phyloP scores from a whole-genome alignment of 2,329 filamentous ascomycete species.

The Purpureocillium takamizusanense region DNA sequence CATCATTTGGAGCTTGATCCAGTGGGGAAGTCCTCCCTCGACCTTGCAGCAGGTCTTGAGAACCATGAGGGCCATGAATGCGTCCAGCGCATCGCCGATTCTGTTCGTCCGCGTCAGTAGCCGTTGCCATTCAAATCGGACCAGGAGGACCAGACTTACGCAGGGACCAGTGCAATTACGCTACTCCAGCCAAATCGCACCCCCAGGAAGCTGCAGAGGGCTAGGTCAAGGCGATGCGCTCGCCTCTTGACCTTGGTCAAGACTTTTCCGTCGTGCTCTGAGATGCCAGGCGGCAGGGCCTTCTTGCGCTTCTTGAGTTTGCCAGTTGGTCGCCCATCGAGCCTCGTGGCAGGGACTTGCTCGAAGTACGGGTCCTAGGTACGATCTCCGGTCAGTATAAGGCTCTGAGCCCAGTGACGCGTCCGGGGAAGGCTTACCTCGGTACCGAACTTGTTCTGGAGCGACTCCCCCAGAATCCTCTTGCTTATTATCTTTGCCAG shows the following conservation, averaged over 20 bases:
- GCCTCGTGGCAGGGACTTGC: slow-evolving; percentile 63
- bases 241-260: slow-evolving; percentile 79
- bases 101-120: slow-evolving; percentile 30
- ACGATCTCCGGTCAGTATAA: neutral
- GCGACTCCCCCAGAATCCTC: slow-evolving; percentile 46
- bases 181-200: slow-evolving; percentile 84
- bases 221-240: slow-evolving; percentile 79
- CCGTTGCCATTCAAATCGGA: neutral
- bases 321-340: slow-evolving; percentile 53
- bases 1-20: slow-evolving; percentile 62
- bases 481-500: slow-evolving; percentile 46
- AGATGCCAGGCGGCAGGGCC: slow-evolving; percentile 73
- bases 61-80: slow-evolving; percentile 66
- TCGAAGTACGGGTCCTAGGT: slow-evolving; percentile 84
- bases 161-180: slow-evolving; percentile 75
- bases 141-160: slow-evolving; percentile 41
- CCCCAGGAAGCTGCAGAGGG: slow-evolving; percentile 71
- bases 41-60: slow-evolving; percentile 63
- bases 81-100: slow-evolving; percentile 67
- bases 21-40: slow-evolving; percentile 62
- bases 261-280: slow-evolving; percentile 69
- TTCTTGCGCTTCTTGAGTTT: slow-evolving; percentile 81
- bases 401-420: neutral
- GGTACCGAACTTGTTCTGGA: slow-evolving; percentile 49
- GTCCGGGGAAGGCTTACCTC: slow-evolving; percentile 29